phyloP scores from a whole-genome alignment of 495 filamentous ascomycete species.

The Podospora pseudoanserina region DNA sequence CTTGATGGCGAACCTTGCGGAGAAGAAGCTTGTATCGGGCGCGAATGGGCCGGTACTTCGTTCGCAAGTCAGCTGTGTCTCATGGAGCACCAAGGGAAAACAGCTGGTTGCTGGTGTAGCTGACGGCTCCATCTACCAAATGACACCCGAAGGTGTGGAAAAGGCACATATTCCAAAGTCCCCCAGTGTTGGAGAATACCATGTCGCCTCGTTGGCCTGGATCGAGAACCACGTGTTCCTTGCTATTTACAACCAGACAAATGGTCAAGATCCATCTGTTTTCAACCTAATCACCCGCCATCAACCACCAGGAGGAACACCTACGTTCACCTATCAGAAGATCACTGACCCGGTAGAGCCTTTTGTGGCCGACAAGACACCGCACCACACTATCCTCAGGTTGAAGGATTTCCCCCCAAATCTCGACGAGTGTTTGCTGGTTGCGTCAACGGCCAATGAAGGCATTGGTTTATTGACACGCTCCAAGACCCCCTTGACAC shows the following conservation, averaged over 20 bases:
- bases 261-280: slow-evolving; percentile 53
- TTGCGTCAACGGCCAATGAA: slow-evolving; percentile 71
- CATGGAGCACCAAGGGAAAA: slow-evolving; percentile 91
- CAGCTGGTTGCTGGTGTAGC: slow-evolving; percentile 85
- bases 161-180: slow-evolving; percentile 79
- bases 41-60: slow-evolving; percentile 64
- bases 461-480: slow-evolving; percentile 77
- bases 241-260: slow-evolving; percentile 63
- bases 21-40: slow-evolving; percentile 55
- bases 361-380: slow-evolving; percentile 60
- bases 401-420: slow-evolving; percentile 74
- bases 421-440: slow-evolving; percentile 72
- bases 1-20: slow-evolving; percentile 74
- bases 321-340: slow-evolving; percentile 63
- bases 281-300: slow-evolving; percentile 75
- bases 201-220: slow-evolving; percentile 84
- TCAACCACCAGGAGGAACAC: slow-evolving; percentile 34
- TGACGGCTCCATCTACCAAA: slow-evolving; percentile 75
- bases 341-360: slow-evolving; percentile 68
- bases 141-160: slow-evolving; percentile 71
- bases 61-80: slow-evolving; percentile 73
- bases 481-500: slow-evolving; percentile 61
- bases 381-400: slow-evolving; percentile 71
- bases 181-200: slow-evolving; percentile 62
- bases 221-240: slow-evolving; percentile 85